Evolutionary conservation across 768 basidiomycete species (phyloP).

Genomic region (Serendipita vermifera): DNA sequence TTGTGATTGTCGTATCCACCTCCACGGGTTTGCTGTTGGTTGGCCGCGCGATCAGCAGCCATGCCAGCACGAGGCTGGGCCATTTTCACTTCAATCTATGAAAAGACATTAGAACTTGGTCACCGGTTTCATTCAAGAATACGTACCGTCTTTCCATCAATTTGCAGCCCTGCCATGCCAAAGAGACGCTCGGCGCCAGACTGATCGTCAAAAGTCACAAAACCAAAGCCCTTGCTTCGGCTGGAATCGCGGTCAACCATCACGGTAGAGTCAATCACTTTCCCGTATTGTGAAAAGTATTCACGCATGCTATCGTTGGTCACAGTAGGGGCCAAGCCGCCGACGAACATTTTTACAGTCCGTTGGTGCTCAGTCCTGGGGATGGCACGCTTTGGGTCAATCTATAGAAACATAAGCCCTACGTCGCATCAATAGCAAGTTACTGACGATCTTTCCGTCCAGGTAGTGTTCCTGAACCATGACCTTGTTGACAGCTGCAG

Average conservation of each 20-base stretch:
- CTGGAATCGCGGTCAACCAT: slow-evolving; percentile 97
- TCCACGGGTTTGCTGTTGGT: slow-evolving; percentile 39
- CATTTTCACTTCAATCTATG: slow-evolving; percentile 90
- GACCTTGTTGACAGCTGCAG: slow-evolving; percentile 85
- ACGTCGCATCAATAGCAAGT: slow-evolving; percentile 8
- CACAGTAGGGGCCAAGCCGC: slow-evolving; percentile 81
- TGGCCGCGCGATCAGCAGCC: slow-evolving; percentile 16
- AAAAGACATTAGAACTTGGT: neutral
- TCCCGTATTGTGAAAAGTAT: slow-evolving; percentile 89
- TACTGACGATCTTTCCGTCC: slow-evolving; percentile 91
- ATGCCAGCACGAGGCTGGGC: slow-evolving; percentile 64
- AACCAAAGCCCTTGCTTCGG: slow-evolving; percentile 93
- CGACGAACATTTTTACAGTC: slow-evolving; percentile 91
- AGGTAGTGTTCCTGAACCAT: slow-evolving; percentile 91
- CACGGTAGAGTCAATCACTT: slow-evolving; percentile 93
- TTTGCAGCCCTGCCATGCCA: slow-evolving; percentile 75
- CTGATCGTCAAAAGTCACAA: slow-evolving; percentile 83
- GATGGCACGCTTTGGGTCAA: slow-evolving; percentile 98
- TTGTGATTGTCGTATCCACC: slow-evolving; percentile 18
- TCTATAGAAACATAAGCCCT: slow-evolving; percentile 36
- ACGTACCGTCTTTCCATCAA: slow-evolving; percentile 88
- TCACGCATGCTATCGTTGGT: slow-evolving; percentile 88
- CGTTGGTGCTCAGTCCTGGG: slow-evolving; percentile 90
- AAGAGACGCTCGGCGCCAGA: slow-evolving; percentile 83
- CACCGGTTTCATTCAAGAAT: too few relatives aligned